These are phyloP conservation scores for Cystofilobasidium capitatum DNA, from an alignment of 768 basidiomycete genomes.

Conservation along the genomic window DNA sequence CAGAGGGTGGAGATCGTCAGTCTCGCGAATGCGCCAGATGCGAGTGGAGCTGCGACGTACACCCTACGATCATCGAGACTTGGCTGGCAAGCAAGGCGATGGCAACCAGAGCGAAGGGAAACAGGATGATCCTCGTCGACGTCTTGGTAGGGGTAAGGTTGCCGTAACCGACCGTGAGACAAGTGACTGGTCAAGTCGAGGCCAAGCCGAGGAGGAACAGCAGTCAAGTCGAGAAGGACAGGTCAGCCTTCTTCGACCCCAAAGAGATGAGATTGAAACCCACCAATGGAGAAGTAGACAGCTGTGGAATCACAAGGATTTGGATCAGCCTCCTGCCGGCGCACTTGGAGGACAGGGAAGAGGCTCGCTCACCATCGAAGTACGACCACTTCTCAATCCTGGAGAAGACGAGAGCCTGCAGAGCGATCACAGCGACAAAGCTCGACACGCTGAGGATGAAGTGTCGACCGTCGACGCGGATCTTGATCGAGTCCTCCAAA, in stretches of 20 bases:
- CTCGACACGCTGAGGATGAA: constrained; percentile 14
- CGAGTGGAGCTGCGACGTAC: too few relatives aligned
- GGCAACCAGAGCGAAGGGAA: constrained; percentile 7
- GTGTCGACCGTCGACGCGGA: constrained; percentile 23
- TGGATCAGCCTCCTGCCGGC: too few relatives aligned
- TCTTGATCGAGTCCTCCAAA: constrained; percentile 16
- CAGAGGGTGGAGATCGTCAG: neutral
- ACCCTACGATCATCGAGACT: constrained; percentile 14
- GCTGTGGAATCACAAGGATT: too few relatives aligned
- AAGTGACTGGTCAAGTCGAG: too few relatives aligned
- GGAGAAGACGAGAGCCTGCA: constrained; percentile 32
- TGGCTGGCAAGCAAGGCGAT: constrained; percentile 24
- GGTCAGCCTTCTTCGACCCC: too few relatives aligned
- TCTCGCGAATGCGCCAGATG: too few relatives aligned
- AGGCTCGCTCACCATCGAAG: too few relatives aligned
- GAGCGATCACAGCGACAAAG: constrained; percentile 16
- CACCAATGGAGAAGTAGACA: constrained; percentile 37
- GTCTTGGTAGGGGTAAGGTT: constrained; percentile 32
- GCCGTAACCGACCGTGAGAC: constrained; percentile 35
- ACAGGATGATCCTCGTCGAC: constrained; percentile 23
- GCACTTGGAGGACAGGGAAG: too few relatives aligned
- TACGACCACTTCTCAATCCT: constrained; percentile 38
- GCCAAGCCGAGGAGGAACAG: too few relatives aligned
- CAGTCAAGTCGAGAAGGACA: too few relatives aligned
- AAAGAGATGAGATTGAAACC: too few relatives aligned